A percentile compares a stretch with the other conserved stretches of the same genome.
Evolutionary conservation across 1,284 basidiomycete species (phyloP).

Genomic region (Irpex rosettiformis): DNA sequence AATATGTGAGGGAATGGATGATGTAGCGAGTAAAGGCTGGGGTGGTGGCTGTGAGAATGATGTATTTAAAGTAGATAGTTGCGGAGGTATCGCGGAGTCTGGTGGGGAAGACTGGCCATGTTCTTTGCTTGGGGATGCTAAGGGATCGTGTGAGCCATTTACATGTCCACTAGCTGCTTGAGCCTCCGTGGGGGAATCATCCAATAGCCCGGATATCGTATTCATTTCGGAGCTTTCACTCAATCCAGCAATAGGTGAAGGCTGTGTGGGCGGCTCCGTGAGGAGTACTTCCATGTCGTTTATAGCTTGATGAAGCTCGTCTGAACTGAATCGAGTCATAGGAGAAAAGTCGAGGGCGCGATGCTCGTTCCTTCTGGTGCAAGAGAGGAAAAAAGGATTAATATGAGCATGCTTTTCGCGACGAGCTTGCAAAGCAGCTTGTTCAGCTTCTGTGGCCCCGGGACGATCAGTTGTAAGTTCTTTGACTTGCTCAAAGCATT

Average conservation of each 20-base stretch:
- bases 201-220: neutral
- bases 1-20: conserved; percentile 38
- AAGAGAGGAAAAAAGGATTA: conserved; percentile 72
- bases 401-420: conserved; percentile 60
- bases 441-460: conserved; percentile 43
- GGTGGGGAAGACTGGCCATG: conserved; percentile 2
- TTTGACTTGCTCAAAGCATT: conserved; percentile 74
- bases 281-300: conserved; percentile 62
- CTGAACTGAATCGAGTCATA: conserved; percentile 70
- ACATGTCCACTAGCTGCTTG: neutral
- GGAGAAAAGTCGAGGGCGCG: conserved; percentile 69
- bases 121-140: neutral
- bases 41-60: conserved; percentile 10
- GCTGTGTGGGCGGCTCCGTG: neutral
- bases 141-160: neutral
- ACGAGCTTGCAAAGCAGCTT: conserved; percentile 43
- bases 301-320: conserved; percentile 64
- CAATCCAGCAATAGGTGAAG: neutral
- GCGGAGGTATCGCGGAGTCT: conserved; percentile 17
- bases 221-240: neutral
- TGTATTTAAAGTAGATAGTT: conserved; percentile 23
- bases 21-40: conserved; percentile 17
- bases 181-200: neutral
- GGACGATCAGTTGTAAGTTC: conserved; percentile 55
- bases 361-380: conserved; percentile 68